Base-by-base conservation (phyloP, 2,329 filamentous ascomycete species). In the Dothidotthia symphoricarpi region DNA sequence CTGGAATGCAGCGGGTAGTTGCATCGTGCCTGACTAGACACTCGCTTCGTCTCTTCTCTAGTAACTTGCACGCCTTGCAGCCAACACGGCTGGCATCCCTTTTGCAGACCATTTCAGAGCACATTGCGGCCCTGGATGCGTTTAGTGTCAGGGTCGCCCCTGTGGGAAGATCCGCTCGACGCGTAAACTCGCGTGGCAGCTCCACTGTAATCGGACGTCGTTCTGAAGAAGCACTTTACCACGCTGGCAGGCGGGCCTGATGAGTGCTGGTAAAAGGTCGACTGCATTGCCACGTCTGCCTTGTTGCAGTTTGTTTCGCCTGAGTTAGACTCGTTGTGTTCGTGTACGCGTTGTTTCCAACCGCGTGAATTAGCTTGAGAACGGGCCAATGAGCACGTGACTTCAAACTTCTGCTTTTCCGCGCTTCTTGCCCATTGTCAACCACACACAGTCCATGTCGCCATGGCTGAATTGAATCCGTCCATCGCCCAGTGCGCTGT, bases 401-500 rank as follows among this genome's bases (percentile, higher is more conserved):
- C 27, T 11, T 13, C 9, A 8, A 34, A 52, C 49, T 43, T 51
- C 47, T 41, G 32, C 39, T 34, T 31, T 41, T 41, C 37, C 41
- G 45, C 50, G 41, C 47, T 55, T 48, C 39, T 42, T 45, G 43
- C 49, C 41, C 40, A 36, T 48, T 36, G 42, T 48, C 48, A 44
- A 36, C 51, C 43, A 55, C 19, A 9, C n/a, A 43, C 47, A 28
- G 36, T 47, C 39, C 34, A 49, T 52, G 45, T 32, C 34, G 31
- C 49, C 45, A 95, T 95, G 88, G 76, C 82, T 61, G 86, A 91
- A 49, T 69, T 82, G 37, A 89, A 90, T 66, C 93, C 93, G 39
- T 87, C 90, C n/a, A 77, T 97, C 68, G 74, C 81, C 66, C 90
- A 96, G 73, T 90, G 85, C 75, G 88, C 88, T 53, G 71, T 95